A percentile compares a stretch with the other conserved stretches of the same genome.
These are phyloP conservation scores for Lactifluus rugatus DNA, from an alignment of 768 basidiomycete species.

Conservation along the genomic window DNA sequence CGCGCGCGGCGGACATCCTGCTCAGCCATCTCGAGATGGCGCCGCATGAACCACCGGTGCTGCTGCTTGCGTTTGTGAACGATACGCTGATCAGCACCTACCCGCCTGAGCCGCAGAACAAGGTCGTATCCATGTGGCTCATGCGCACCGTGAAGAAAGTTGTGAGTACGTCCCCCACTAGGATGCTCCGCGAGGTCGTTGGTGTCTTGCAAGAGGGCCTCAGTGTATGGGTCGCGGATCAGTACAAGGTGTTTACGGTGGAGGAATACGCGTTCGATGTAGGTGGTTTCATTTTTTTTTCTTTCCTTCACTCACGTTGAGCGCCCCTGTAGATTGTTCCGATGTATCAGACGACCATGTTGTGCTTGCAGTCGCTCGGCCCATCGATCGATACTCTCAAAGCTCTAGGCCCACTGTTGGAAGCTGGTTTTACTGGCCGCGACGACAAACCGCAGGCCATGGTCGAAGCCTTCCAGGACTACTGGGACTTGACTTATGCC, in stretches of 20 bases:
- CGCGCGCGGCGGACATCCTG: constrained; percentile 53
- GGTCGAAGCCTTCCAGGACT: constrained; percentile 46
- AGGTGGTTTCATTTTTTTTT: constrained; percentile 20
- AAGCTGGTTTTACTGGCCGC: constrained; percentile 48
- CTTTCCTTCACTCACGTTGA: not conserved
- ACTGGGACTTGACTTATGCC: constrained; percentile 48
- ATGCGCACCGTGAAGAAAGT: constrained; percentile 43
- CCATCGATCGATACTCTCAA: constrained; percentile 33
- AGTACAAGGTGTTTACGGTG: constrained; percentile 36
- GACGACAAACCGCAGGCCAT: constrained; percentile 36
- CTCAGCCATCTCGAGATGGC: constrained; percentile 43
- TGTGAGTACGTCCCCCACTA: constrained; percentile 47
- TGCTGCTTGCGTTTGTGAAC: constrained; percentile 53
- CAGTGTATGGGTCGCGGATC: constrained; percentile 55
- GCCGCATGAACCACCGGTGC: constrained; percentile 41
- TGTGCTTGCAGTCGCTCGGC: constrained; percentile 42
- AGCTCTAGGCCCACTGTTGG: constrained; percentile 41
- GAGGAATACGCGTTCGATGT: constrained; percentile 55
- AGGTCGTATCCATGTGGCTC: constrained; percentile 52
- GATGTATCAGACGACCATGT: constrained; percentile 50
- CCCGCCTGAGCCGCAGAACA: constrained; percentile 49
- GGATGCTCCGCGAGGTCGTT: constrained; percentile 37
- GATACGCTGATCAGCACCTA: constrained; percentile 52
- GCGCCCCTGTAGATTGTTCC: constrained; percentile 42
- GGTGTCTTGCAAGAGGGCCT: constrained; percentile 45